Percentiles rank a stretch among this genome's conserved stretches.
These are phyloP conservation scores for Entonaema liquescens DNA, from an alignment of 495 filamentous ascomycete species.

Conservation along the genomic window DNA sequence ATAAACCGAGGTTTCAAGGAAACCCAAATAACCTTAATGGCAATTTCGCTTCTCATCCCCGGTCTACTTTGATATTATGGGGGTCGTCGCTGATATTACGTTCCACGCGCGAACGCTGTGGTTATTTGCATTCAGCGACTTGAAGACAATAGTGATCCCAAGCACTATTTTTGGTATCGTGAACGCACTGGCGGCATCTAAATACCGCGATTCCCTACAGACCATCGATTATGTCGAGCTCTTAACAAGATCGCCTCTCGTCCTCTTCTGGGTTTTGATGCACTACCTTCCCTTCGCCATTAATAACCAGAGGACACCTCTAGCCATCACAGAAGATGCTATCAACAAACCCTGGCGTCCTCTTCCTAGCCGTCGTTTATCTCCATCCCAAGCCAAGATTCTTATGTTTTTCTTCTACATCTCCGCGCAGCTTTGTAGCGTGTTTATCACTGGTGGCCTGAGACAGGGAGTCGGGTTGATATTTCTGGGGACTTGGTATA, in stretches of 20 bases:
- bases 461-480: not conserved
- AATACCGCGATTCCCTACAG: not conserved
- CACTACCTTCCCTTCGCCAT: not conserved
- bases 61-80: not conserved
- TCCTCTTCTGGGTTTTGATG: slow-evolving; percentile 7
- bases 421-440: not conserved
- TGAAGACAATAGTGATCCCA: not conserved
- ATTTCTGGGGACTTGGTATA: slow-evolving; percentile 41
- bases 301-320: not conserved
- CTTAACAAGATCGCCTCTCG: not conserved
- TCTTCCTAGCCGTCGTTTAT: not conserved
- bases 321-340: not conserved
- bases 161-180: not conserved
- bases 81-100: not conserved
- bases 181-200: not conserved
- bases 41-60: not conserved
- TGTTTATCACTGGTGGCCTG: not conserved
- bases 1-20: not conserved
- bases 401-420: not conserved
- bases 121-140: not conserved
- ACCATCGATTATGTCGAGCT: not conserved
- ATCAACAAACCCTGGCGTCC: slow-evolving; percentile 11
- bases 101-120: not conserved
- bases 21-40: not conserved
- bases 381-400: slow-evolving; percentile 2